Base-by-base conservation (phyloP, 2,329 filamentous ascomycete species). In the Thelonectria olida region DNA sequence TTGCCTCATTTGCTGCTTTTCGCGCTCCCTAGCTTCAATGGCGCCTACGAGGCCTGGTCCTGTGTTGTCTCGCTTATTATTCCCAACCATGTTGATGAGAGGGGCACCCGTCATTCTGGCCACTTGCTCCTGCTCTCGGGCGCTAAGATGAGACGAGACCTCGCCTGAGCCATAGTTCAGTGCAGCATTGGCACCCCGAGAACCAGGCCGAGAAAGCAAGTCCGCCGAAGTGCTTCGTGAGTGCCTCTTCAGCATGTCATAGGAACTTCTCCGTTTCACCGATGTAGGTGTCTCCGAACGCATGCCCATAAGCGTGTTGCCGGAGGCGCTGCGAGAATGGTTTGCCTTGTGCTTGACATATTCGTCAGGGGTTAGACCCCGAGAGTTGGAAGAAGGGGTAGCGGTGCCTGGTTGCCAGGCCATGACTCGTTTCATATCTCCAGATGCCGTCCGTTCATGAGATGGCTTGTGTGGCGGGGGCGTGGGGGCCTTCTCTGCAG, bases 91-190 rank as follows among this genome's bases (percentile, higher is more conserved):
- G 60, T 86, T 88, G 68, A 96, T 85, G 50, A 97, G 81, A 0
- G 93, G 91, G 0, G 88, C 89, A 1, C 92, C 91, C 1, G 93
- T 97, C 68, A 92, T 83, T 36, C 91, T 88, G 9, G 93, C 92
- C n/a, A 97, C 85, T 67, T 96, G 90, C 77, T 96, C 92, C 74
- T 96, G 93, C 76, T 97, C 93, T 15, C 91, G 88, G 17, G 93
- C 93, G 19, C 92, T 93, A n/a, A 97, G 82, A 58, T 90, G 86
- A 0, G 85, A 82, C 22, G 72, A 81, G 45, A 72, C 52, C 23
- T 79, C 77, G 3, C 77, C 76, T 12, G 70, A 65, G 5, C 84
- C 78, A 65, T 87, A 83, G 49, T 80, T 78, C 27, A 90, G 76
- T 58, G 85, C 73, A 4, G 77, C 75, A 39, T 80, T 82, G 9